Evolutionary conservation across 2,329 filamentous ascomycete species (phyloP), one percentile per base, ranked within the genome.

Genomic region (Stemphylium lycopersici): DNA sequence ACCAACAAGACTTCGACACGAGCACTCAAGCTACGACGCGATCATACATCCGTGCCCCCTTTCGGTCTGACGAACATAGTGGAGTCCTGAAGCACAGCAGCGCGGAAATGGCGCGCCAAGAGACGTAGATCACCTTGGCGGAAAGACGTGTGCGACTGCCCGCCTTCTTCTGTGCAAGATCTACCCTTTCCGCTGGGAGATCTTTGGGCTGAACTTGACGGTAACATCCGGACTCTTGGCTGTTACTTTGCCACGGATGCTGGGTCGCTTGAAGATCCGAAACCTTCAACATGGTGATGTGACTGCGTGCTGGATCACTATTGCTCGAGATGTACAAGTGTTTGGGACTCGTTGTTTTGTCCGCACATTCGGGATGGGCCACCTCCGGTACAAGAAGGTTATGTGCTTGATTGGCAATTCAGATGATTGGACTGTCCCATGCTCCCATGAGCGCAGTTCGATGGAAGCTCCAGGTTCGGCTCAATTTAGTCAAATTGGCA

Each of bases 81-180:
- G 40, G 31, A n/a, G 32, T 44, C n/a, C 32, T 36, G 22, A 24
- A 24, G 22, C 22, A 42, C 18, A 41, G 24, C 43, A 45, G 44
- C 41, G 54, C 55, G 54, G 63, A 52, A 61, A 44, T 49, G 42
- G 50, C 56, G 39, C 24, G 63, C 62, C 62, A 66, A 65, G 63
- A 32, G 20, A 29, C 31, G 52, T 36, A 56, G 55, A 63, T 65
- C 62, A 55, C 32, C 63, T 66, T 65, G 62, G 63, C 63, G 20
- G 46, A 47, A 31, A 43, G 47, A 26, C 51, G 41, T 59, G 58
- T 65, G 47, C 53, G 26, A 60, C 51, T 18, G 39, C 33, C 41
- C 20, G 38, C 34, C 36, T 38, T 36, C 32, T 46, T 48, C 43
- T 32, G 56, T 63, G 53, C 48, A 55, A 56, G 52, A 61, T 59